A percentile compares a stretch with the other conserved stretches of the same genome.
phyloP scores from a whole-genome alignment of 1,284 basidiomycete species.

The Jaminaea rosea region DNA sequence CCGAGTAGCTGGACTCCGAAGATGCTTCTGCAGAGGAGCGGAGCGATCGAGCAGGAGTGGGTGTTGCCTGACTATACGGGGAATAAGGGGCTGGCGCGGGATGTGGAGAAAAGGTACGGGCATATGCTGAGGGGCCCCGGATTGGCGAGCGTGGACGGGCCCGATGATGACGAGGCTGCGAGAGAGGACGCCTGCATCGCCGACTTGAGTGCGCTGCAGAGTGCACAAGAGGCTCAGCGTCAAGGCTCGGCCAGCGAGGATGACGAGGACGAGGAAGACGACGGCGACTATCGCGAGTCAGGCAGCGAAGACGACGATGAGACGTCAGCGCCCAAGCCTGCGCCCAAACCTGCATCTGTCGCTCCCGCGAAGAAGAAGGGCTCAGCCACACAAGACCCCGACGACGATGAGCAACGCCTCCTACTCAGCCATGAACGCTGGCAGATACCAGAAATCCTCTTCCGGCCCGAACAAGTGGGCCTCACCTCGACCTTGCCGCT shows the following conservation, averaged over 20 bases:
- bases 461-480: slow-evolving; percentile 81
- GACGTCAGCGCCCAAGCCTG: neutral
- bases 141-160: slow-evolving; percentile 2
- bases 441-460: slow-evolving; percentile 76
- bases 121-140: slow-evolving; percentile 12
- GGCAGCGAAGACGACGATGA: slow-evolving; percentile 2
- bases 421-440: slow-evolving; percentile 83
- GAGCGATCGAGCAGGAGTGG: slow-evolving; percentile 72
- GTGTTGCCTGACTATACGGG: slow-evolving; percentile 73
- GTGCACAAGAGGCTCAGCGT: neutral
- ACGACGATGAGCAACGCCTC: slow-evolving; percentile 64
- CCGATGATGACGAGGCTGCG: neutral
- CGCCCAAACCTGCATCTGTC: neutral
- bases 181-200: neutral
- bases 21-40: slow-evolving; percentile 55
- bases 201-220: neutral
- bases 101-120: slow-evolving; percentile 17
- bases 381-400: too few species aligned
- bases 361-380: slow-evolving; percentile 6
- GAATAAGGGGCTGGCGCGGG: slow-evolving; percentile 8
- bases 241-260: neutral
- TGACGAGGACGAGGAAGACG: slow-evolving; percentile 19
- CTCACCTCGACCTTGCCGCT: slow-evolving; percentile 54
- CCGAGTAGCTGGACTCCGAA: slow-evolving; percentile 16
- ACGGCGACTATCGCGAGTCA: neutral